Evolutionary conservation across 352 stramenopile species (phyloP).

Genomic region (Labyrinthula sp.): DNA sequence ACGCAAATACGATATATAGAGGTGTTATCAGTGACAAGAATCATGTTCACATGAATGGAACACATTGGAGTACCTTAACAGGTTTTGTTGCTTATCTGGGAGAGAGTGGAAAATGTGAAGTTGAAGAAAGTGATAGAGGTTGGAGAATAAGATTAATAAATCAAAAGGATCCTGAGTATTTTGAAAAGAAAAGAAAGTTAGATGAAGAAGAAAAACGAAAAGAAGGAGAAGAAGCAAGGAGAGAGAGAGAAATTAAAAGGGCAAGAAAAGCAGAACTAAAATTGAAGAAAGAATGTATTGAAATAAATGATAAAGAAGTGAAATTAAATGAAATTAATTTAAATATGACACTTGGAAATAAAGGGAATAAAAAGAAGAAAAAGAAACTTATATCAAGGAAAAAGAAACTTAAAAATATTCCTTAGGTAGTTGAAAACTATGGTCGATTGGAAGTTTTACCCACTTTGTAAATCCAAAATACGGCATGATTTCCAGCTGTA

Average conservation of each 20-base stretch:
- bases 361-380: too few species aligned
- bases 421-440: too few species aligned
- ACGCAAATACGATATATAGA: slow-evolving; percentile 86
- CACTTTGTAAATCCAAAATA: too few species aligned
- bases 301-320: too few species aligned
- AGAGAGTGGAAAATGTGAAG: slow-evolving; percentile 76
- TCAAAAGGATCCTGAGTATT: background rate
- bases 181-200: too few species aligned
- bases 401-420: too few species aligned
- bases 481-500: too few species aligned
- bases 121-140: slow-evolving; percentile 80
- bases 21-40: slow-evolving; percentile 96
- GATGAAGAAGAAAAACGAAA: slow-evolving; percentile 4
- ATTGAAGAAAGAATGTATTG: too few species aligned
- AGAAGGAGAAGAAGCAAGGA: slow-evolving; percentile 1
- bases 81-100: slow-evolving; percentile 95
- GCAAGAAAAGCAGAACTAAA: background rate
- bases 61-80: slow-evolving; percentile 81
- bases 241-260: slow-evolving; percentile 7
- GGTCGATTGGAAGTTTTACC: too few species aligned
- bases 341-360: too few species aligned
- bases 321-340: too few species aligned
- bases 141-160: slow-evolving; percentile 22
- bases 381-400: too few species aligned
- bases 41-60: slow-evolving; percentile 98